Conservation (phyloP, 805 yeast genomes). For the Monosporozyma aquatica region DNA sequence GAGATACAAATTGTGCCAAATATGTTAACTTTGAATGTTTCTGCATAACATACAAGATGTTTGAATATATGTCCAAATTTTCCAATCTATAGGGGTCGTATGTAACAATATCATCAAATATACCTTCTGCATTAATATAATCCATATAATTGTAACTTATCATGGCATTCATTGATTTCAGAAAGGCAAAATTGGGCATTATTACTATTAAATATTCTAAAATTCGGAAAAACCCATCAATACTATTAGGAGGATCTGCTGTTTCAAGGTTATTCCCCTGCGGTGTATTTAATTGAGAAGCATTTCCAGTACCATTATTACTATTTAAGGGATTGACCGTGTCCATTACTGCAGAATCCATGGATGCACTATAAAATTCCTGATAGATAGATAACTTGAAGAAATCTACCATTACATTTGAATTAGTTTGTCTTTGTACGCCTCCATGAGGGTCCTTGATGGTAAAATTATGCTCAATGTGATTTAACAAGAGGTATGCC, state of each 20-base stretch:
- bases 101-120: slow-evolving; percentile 65
- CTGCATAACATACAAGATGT: slow-evolving; percentile 89
- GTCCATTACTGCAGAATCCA: not conserved
- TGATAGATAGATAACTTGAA: slow-evolving; percentile 64
- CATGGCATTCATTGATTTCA: slow-evolving; percentile 75
- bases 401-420: slow-evolving; percentile 37
- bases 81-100: slow-evolving; percentile 82
- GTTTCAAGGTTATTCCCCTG: no score
- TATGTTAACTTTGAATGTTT: slow-evolving; percentile 74
- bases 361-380: slow-evolving; percentile 54
- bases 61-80: slow-evolving; percentile 89
- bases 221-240: slow-evolving; percentile 41
- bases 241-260: slow-evolving; percentile 25
- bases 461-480: slow-evolving; percentile 26
- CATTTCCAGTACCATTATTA: no score
- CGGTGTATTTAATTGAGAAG: no score
- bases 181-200: slow-evolving; percentile 66
- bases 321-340: not conserved
- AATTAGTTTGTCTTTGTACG: slow-evolving; percentile 10
- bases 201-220: slow-evolving; percentile 40
- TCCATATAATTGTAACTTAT: slow-evolving; percentile 79
- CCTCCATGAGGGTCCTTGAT: slow-evolving; percentile 10
- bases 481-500: slow-evolving; percentile 37
- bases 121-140: slow-evolving; percentile 65
- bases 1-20: slow-evolving; percentile 76